phyloP scores from a whole-genome alignment of 176 grass and related monocot species.

The Aegilops speltoides region DNA sequence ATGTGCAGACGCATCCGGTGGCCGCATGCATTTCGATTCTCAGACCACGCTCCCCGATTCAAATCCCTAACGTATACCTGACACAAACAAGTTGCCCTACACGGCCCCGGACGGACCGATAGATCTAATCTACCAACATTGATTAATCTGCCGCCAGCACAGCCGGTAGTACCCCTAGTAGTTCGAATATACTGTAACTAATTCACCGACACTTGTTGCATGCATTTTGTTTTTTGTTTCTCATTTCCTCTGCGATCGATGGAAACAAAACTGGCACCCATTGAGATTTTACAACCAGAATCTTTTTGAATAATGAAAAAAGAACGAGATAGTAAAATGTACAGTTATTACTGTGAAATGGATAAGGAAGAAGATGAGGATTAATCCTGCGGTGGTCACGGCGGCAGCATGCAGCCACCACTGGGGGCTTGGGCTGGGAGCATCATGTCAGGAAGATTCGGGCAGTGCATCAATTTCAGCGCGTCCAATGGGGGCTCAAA shows the following conservation, averaged over 20 bases:
- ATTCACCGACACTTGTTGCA: not conserved
- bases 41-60: not conserved
- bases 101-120: too few species aligned
- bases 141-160: not conserved
- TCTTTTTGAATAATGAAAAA: too few species aligned
- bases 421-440: not conserved
- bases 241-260: too few species aligned
- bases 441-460: not conserved
- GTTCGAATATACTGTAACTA: not conserved
- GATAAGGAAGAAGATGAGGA: not conserved
- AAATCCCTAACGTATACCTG: not conserved
- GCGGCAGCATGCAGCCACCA: not conserved
- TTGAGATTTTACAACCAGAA: too few species aligned
- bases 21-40: not conserved
- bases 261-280: too few species aligned
- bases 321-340: too few species aligned
- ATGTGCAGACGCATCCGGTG: not conserved
- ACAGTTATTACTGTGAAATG: too few species aligned
- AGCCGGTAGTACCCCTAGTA: too few species aligned
- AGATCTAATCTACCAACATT: not conserved
- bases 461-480: constrained; percentile 30
- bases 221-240: not conserved
- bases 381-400: not conserved
- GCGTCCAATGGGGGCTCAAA: constrained; percentile 13
- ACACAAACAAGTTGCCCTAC: too few species aligned